These are phyloP conservation scores for Catenaria anguillulae DNA, from an alignment of 371 early-diverging fungal genomes.

Conservation along the genomic window DNA sequence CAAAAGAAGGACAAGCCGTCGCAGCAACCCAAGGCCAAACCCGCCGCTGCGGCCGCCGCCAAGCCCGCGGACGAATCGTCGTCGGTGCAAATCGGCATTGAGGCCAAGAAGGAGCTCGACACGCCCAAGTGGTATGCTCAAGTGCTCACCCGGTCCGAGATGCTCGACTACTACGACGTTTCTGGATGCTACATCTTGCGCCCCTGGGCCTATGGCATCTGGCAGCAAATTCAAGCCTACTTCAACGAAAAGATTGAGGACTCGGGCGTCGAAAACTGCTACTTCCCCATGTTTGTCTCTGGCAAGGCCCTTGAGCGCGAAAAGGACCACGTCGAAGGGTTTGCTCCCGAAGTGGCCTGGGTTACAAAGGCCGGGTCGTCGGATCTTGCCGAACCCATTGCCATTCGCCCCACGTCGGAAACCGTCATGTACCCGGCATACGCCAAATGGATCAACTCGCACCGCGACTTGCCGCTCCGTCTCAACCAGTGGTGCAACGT, in stretches of 20 bases:
- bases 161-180: conserved; percentile 98
- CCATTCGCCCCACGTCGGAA: conserved; percentile 99
- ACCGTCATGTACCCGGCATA: conserved; percentile 99
- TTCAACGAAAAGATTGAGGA: conserved; percentile 84
- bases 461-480: conserved; percentile 97
- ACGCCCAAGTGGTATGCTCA: conserved; percentile 91
- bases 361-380: conserved; percentile 94
- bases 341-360: conserved; percentile 99
- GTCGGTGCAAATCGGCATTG: conserved; percentile 59
- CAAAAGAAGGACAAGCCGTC: neutral
- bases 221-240: conserved; percentile 92
- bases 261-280: conserved; percentile 93
- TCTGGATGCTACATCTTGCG: conserved; percentile 99
- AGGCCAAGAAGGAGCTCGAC: conserved; percentile 80
- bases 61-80: neutral
- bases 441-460: conserved; percentile 96
- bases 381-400: conserved; percentile 93
- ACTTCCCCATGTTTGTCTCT: conserved; percentile 99
- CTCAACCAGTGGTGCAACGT: conserved; percentile 99
- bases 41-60: neutral
- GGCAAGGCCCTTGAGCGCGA: conserved; percentile 83
- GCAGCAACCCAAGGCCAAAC: neutral
- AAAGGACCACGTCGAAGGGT: conserved; percentile 99
- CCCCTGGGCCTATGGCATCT: conserved; percentile 93
- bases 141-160: conserved; percentile 84